Conservation (phyloP, 352 stramenopile genomes). For the Globisporangium perplexum region DNA sequence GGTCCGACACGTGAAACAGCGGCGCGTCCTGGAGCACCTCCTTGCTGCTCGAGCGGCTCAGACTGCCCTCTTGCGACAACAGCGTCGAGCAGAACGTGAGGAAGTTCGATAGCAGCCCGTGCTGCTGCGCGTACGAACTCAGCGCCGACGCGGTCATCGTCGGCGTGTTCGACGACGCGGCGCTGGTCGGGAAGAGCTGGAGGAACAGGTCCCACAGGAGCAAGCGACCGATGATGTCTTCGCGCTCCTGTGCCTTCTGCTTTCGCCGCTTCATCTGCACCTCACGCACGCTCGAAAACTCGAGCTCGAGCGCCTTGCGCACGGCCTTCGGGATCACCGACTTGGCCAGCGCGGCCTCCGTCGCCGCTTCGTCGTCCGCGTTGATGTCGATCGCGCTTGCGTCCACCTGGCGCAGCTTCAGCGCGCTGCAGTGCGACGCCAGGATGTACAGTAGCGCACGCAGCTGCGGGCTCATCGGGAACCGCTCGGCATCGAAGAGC, state of each 20-base stretch:
- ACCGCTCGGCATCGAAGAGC: conserved; percentile 56
- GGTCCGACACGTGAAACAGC: conserved; percentile 37
- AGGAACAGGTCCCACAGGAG: conserved; percentile 82
- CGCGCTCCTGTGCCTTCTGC: conserved; percentile 42
- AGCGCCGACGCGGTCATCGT: conserved; percentile 64
- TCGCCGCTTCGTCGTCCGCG: conserved; percentile 68
- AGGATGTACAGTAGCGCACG: conserved; percentile 64
- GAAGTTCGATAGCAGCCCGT: conserved; percentile 60
- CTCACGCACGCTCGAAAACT: conserved; percentile 30
- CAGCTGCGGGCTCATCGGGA: conserved; percentile 36
- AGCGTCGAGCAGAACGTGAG: conserved; percentile 58
- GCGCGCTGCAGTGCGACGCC: conserved; percentile 35
- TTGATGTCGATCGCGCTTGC: conserved; percentile 64
- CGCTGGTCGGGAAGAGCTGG: conserved; percentile 59
- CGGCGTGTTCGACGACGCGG: conserved; percentile 9
- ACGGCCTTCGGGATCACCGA: conserved; percentile 62
- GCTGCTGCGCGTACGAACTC: conserved; percentile 53
- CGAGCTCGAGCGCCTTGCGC: conserved; percentile 44
- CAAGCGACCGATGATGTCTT: conserved; percentile 48
- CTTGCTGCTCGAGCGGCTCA: conserved; percentile 16
- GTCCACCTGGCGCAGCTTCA: conserved; percentile 34
- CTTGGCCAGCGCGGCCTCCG: conserved; percentile 55
- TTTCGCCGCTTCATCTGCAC: conserved; percentile 44
- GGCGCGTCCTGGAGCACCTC: conserved; percentile 40
- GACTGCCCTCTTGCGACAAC: conserved; percentile 43